Conservation (phyloP, 2,329 filamentous ascomycete species). For the Calonectria naviculata region DNA sequence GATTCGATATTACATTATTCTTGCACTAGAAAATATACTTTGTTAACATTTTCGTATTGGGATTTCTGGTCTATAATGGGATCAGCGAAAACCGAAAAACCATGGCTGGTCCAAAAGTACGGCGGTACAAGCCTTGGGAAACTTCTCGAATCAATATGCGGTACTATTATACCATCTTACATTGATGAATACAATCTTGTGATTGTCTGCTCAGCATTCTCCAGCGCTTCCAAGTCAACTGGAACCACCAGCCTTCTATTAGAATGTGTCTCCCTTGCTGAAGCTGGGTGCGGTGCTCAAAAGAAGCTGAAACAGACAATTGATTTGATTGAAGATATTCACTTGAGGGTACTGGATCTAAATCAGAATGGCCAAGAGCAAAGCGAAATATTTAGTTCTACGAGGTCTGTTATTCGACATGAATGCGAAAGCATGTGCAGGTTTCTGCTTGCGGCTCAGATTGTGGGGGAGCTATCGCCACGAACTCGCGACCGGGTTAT, state of each 20-base stretch:
- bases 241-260: conserved; percentile 8
- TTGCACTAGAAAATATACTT: too few species aligned
- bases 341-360: background rate
- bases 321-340: background rate
- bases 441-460: background rate
- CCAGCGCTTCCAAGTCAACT: background rate
- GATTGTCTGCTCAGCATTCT: conserved; percentile 9
- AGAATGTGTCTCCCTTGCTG: background rate
- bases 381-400: background rate
- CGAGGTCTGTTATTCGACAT: background rate
- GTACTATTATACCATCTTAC: background rate
- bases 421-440: background rate
- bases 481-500: background rate
- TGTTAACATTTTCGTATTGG: too few species aligned
- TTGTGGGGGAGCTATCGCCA: background rate
- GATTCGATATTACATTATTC: too few species aligned
- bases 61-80: background rate
- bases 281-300: background rate
- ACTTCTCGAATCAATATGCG: background rate
- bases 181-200: background rate
- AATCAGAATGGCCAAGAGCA: background rate
- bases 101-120: conserved; percentile 2
- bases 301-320: background rate
- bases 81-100: background rate
- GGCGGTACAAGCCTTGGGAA: background rate